Evolutionary conservation across 805 yeast genomes (phyloP).

Genomic region (Candida lessepsii): DNA sequence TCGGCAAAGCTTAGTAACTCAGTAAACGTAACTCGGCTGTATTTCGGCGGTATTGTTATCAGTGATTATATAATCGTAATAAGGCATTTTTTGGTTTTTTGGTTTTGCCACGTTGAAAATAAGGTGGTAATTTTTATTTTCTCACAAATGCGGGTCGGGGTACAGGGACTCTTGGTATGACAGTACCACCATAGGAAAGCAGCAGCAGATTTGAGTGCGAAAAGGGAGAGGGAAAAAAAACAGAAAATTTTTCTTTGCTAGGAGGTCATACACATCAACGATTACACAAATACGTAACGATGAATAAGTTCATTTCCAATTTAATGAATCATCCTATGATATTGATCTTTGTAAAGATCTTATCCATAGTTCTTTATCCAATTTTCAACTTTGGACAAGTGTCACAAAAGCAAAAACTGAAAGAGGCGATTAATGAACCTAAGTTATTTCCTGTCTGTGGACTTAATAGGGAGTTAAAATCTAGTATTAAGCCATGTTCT

Average conservation of each 20-base stretch:
- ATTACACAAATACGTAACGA: not conserved
- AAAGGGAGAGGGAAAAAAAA: conserved; percentile 3
- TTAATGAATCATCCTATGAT: conserved; percentile 12
- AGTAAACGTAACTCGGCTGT: too few species aligned
- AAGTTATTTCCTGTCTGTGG: conserved; percentile 8
- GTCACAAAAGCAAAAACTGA: not conserved
- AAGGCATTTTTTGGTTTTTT: not conserved
- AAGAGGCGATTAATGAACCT: not conserved
- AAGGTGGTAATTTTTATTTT: too few species aligned
- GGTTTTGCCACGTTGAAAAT: not conserved
- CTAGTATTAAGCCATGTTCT: conserved; percentile 42
- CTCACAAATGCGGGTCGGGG: too few species aligned
- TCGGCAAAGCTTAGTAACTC: too few species aligned
- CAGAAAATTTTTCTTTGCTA: conserved; percentile 1
- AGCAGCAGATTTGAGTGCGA: not conserved
- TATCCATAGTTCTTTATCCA: conserved; percentile 7
- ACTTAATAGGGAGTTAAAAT: not conserved
- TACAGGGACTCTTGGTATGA: too few species aligned
- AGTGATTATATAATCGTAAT: not conserved
- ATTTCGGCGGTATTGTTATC: conserved; percentile 1
- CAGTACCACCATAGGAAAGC: too few species aligned
- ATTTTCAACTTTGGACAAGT: not conserved
- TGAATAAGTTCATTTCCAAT: conserved; percentile 6
- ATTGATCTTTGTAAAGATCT: conserved; percentile 10
- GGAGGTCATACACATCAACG: conserved; percentile 3